Base-by-base conservation (phyloP, 176 grass and related monocot genomes). In the Bothriochloa decipiens region DNA sequence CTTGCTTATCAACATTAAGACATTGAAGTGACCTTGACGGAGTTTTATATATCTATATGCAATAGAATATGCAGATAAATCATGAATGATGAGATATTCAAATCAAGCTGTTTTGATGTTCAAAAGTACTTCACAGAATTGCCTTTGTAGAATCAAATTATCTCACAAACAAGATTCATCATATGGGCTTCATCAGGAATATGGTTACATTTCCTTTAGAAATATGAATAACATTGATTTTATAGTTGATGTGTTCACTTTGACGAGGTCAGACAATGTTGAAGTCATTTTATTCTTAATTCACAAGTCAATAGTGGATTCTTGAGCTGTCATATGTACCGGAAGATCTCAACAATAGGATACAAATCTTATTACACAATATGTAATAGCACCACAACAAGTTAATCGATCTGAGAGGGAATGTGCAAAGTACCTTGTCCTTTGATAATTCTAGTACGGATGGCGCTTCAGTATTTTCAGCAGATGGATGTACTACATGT, bases 371-470 rank as follows among this genome's bases (percentile, higher is more conserved):
- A 58, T 3, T n/a, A 58, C 20, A 58, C 53, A 16, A 49, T 49
- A 5, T 12, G 33, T 35, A 35, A 4, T 49, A 49, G 4, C 46
- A 16, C 16, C n/a, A 14, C 12, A 60, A 57, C 18, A 57, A 22
- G 52, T 22, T 6, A 8, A 50, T 52, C 23, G 33, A 77, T 35
- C 39, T 49, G 53, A 47, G 52, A 74, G 62, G 26, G 47, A 61
- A 65, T 58, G 28, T 11, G 16, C 11, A 22, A 86, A 82, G 50
- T 85, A 94, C 93, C 86, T 86, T 80, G 63, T 94, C 93, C 84
- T 90, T 88, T 79, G 96, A 99, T 78, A 99, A 90, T 78, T 96
- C 81, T 63, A 99, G 84, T 42, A 88, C 5, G 22, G 90, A 94
- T 75, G 83, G 64, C 3, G 64, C 86, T 69, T 90, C 85, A 68